Conservation (phyloP, 2,329 filamentous ascomycete genomes). For the Sphaerulina musiva region DNA sequence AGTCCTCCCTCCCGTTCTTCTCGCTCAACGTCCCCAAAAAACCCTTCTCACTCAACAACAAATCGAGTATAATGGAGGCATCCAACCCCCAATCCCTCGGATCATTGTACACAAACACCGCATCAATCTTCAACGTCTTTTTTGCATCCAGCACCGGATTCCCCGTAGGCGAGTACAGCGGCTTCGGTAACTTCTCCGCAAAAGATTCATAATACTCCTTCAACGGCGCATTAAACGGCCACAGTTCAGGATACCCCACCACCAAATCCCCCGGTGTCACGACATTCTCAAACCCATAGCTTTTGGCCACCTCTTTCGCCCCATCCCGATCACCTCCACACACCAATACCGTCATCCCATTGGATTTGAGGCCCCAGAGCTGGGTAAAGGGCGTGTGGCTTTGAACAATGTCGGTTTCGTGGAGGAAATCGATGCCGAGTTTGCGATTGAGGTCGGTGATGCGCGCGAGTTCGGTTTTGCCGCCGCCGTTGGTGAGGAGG, state of each 20-base stretch:
- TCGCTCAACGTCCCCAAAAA: constrained; percentile 71
- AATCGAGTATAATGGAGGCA: constrained; percentile 73
- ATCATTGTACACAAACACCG: constrained; percentile 91
- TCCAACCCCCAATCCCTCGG: constrained; percentile 94
- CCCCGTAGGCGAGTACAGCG: constrained; percentile 34
- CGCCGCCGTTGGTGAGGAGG: constrained; percentile 90
- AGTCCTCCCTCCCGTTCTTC: constrained; percentile 58
- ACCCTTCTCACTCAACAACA: constrained; percentile 72
- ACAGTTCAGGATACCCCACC: constrained; percentile 64
- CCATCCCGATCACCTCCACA: constrained; percentile 46
- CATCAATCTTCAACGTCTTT: constrained; percentile 65
- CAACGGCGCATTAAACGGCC: constrained; percentile 71
- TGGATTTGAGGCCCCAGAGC: constrained; percentile 52
- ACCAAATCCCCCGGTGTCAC: constrained; percentile 82
- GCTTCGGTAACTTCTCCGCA: constrained; percentile 52
- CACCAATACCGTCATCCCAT: constrained; percentile 45
- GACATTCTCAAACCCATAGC: constrained; percentile 52
- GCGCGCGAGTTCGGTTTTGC: constrained; percentile 69
- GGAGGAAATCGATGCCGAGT: constrained; percentile 59
- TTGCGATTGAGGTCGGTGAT: constrained; percentile 62
- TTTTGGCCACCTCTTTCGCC: constrained; percentile 66
- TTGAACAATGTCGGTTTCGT: constrained; percentile 69
- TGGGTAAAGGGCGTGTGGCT: constrained; percentile 85
- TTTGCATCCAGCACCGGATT: constrained; percentile 23
- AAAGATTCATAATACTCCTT: constrained; percentile 54